Conservation (phyloP, 1,284 basidiomycete genomes). For the Tylopilus orsonianus region DNA sequence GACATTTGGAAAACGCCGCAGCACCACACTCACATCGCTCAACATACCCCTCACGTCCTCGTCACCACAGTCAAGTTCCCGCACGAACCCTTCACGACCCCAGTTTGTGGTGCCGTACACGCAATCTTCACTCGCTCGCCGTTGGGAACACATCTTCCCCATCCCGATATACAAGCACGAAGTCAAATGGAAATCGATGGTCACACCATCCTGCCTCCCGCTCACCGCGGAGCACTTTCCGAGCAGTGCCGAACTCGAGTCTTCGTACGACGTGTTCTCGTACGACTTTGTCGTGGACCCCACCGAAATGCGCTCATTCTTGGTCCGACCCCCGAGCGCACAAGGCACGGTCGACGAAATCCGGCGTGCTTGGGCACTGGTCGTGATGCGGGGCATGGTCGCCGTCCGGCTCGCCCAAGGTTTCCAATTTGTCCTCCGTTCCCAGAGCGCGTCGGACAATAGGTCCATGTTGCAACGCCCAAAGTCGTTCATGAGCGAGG, state of each 20-base stretch:
- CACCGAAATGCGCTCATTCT: slow-evolving; percentile 76
- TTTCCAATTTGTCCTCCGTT: slow-evolving; percentile 87
- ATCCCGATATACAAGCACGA: slow-evolving; percentile 78
- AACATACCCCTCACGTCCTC: slow-evolving; percentile 48
- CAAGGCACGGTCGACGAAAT: slow-evolving; percentile 54
- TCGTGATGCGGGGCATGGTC: slow-evolving; percentile 92
- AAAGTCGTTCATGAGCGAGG: slow-evolving; percentile 57
- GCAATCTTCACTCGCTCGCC: slow-evolving; percentile 70
- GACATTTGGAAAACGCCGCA: slow-evolving; percentile 56
- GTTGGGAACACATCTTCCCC: slow-evolving; percentile 90
- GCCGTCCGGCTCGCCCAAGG: slow-evolving; percentile 91
- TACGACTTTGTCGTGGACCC: slow-evolving; percentile 81
- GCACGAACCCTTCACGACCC: slow-evolving; percentile 67
- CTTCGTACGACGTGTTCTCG: slow-evolving; percentile 77
- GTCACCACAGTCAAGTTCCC: slow-evolving; percentile 44
- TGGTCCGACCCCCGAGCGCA: slow-evolving; percentile 62
- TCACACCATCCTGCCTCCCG: slow-evolving; percentile 85
- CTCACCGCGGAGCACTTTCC: slow-evolving; percentile 93
- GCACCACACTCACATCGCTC: slow-evolving; percentile 40
- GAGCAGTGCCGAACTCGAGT: slow-evolving; percentile 70
- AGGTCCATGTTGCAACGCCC: slow-evolving; percentile 42
- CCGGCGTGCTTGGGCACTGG: slow-evolving; percentile 72
- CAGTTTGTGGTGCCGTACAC: slow-evolving; percentile 53
- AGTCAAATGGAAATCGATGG: slow-evolving; percentile 90
- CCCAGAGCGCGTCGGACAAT: slow-evolving; percentile 36